Base-by-base conservation (phyloP, 495 filamentous ascomycete genomes). In the Aspergillus heteromorphus region DNA sequence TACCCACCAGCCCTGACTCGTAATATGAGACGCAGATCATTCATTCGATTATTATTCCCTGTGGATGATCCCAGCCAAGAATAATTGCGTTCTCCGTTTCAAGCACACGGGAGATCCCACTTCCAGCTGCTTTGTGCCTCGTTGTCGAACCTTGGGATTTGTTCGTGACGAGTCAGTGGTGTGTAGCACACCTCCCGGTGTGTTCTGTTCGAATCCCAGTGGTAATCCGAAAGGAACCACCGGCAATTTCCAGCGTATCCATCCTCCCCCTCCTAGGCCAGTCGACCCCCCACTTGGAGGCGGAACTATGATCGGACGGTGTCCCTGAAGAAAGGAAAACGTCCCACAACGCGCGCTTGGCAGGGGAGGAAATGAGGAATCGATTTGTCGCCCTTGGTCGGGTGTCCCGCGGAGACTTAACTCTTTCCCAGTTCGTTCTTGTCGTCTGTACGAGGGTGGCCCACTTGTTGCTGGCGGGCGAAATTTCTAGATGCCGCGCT, bases 401-500 rank as follows among this genome's bases (percentile, higher is more conserved):
- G 21, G 23, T 27, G 4, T 27, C 23, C 23, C 23, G 23, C 23
- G 20, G 23, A 47, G 13, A 13, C 43, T 47, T 47, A 47, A 47
- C 8, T 29, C 16, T 8, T 21, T 21, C 48, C 49, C 25, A 23
- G n/a, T n/a, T n/a, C n/a, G n/a, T n/a, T n/a, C n/a, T n/a, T n/a
- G n/a, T n/a, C n/a, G n/a, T n/a, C 42, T 45, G 42, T 45, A 45
- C 42, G 42, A 45, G 42, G 42, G 19, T 23, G 10, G 10, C 11
- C 10, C 42, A 16, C 19, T 11, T 16, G 6, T 27, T 16, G 20
- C 43, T 14, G 14, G 41, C 41, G 25, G 54, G 51, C 59, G 59
- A 57, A 61, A 61, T 61, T 61, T 61, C 55, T 53, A 57, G 55
- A 57, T 48, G 59, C 59, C 40, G 45, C 47, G 42, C 51, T 57